These are phyloP conservation scores for Diatrype stigma DNA, from an alignment of 2,329 filamentous ascomycete species.

Conservation along the genomic window DNA sequence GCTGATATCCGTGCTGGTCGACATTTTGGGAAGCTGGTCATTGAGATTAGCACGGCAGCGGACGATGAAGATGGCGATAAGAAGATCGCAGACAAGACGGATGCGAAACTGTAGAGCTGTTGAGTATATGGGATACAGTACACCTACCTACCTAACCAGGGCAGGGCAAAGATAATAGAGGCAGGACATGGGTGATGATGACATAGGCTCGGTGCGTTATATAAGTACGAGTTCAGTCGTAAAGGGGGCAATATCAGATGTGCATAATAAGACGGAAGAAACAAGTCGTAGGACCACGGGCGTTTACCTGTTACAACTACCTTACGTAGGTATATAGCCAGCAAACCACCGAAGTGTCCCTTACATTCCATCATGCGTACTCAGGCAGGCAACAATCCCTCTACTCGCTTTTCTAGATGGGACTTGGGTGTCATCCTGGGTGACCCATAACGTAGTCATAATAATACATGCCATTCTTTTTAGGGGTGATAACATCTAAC, in stretches of 20 bases:
- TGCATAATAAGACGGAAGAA: no score
- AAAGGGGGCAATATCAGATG: no score
- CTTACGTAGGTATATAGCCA: no score
- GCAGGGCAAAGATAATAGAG: no score
- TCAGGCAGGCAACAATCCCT: no score
- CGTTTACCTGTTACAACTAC: no score
- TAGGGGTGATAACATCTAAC: neutral
- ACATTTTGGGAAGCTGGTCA: slow-evolving; percentile 91
- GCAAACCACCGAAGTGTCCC: neutral
- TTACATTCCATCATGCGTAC: neutral
- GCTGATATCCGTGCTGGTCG: slow-evolving; percentile 79
- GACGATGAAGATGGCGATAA: slow-evolving; percentile 13
- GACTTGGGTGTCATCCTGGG: no score
- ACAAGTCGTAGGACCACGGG: no score
- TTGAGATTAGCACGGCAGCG: slow-evolving; percentile 54
- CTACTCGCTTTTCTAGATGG: neutral
- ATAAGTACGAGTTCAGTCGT: no score
- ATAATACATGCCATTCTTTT: slow-evolving; percentile 1
- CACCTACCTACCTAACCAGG: no score
- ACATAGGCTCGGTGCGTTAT: no score
- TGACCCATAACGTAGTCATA: neutral
- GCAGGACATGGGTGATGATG: no score
- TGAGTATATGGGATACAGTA: neutral
- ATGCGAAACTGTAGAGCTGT: slow-evolving; percentile 36
- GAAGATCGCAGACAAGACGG: slow-evolving; percentile 9